A percentile compares a stretch with the other conserved stretches of the same genome.
Conservation (phyloP, 2,329 filamentous ascomycete genomes). For the Aurifilum marmelostoma region DNA sequence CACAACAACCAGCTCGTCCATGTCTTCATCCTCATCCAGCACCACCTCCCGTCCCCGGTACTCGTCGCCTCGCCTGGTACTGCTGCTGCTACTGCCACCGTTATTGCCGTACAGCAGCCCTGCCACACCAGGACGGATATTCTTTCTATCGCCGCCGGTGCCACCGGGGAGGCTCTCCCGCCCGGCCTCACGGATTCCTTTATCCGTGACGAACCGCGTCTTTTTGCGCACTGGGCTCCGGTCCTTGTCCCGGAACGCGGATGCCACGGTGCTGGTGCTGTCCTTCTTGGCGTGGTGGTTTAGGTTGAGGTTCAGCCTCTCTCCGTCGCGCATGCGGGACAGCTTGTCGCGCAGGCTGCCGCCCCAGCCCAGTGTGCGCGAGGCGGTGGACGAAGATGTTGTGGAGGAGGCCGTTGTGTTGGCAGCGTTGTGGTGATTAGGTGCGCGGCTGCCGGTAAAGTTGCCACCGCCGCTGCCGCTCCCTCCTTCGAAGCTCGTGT, state of each 20-base stretch:
- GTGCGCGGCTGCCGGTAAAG: neutral
- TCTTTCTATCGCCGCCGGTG: slow-evolving; percentile 20
- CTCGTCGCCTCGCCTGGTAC: neutral
- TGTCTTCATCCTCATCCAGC: slow-evolving; percentile 50
- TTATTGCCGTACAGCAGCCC: slow-evolving; percentile 4
- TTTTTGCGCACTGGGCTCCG: slow-evolving; percentile 65
- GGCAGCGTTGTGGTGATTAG: neutral
- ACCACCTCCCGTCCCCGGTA: slow-evolving; percentile 38
- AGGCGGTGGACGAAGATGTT: slow-evolving; percentile 3
- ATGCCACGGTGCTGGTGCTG: slow-evolving; percentile 35
- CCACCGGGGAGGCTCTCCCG: slow-evolving; percentile 63
- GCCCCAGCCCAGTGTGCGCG: slow-evolving; percentile 59
- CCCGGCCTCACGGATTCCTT: slow-evolving; percentile 76
- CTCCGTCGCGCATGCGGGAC: slow-evolving; percentile 63
- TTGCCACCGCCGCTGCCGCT: neutral
- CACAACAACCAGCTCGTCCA: slow-evolving; percentile 54
- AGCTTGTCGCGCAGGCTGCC: slow-evolving; percentile 58
- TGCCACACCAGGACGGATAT: slow-evolving; percentile 8
- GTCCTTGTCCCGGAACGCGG: slow-evolving; percentile 31
- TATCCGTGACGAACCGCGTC: slow-evolving; percentile 78
- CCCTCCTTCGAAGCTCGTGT: slow-evolving; percentile 22
- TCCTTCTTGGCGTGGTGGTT: slow-evolving; percentile 24
- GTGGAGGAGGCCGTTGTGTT: neutral
- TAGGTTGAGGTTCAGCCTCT: slow-evolving; percentile 44
- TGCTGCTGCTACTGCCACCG: neutral